These are phyloP conservation scores for Naganishia onofrii DNA, from an alignment of 768 basidiomycete genomes.

Conservation along the genomic window DNA sequence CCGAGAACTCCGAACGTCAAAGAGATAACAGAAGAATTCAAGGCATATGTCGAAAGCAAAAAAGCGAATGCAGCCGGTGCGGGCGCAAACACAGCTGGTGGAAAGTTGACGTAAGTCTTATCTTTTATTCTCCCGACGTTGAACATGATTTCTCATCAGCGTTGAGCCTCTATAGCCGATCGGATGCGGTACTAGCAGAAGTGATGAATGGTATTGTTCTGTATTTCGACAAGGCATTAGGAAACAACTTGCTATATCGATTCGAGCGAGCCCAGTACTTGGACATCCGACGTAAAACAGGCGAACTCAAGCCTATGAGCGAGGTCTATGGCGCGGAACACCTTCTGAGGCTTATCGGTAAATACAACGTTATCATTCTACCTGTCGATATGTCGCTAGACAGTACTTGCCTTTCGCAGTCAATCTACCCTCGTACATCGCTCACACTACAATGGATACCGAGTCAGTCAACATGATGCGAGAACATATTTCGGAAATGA, in stretches of 20 bases:
- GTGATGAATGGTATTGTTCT: conserved; percentile 78
- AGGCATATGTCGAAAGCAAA: conserved; percentile 58
- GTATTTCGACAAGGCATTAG: conserved; percentile 85
- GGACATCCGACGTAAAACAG: conserved; percentile 62
- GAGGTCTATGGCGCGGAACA: conserved; percentile 92
- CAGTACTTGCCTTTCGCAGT: conserved; percentile 57
- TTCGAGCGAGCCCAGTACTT: conserved; percentile 94
- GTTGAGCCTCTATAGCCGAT: conserved; percentile 57
- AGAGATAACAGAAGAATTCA: conserved; percentile 74
- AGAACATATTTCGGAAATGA: conserved; percentile 85
- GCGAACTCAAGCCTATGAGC: conserved; percentile 78
- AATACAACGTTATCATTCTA: conserved; percentile 40
- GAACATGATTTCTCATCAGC: background rate
- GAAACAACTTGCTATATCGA: conserved; percentile 85
- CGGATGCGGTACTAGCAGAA: conserved; percentile 68
- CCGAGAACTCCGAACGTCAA: conserved; percentile 76
- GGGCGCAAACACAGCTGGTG: conserved; percentile 35
- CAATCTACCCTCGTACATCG: conserved; percentile 85
- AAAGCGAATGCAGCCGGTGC: conserved; percentile 35
- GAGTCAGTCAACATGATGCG: conserved; percentile 77
- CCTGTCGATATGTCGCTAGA: background rate
- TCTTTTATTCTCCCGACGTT: background rate
- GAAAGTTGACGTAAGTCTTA: conserved; percentile 43
- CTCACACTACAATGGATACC: conserved; percentile 81
- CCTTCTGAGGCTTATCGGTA: conserved; percentile 84